Base-by-base conservation (phyloP, 768 basidiomycete species). In the Astraeus odoratus region DNA sequence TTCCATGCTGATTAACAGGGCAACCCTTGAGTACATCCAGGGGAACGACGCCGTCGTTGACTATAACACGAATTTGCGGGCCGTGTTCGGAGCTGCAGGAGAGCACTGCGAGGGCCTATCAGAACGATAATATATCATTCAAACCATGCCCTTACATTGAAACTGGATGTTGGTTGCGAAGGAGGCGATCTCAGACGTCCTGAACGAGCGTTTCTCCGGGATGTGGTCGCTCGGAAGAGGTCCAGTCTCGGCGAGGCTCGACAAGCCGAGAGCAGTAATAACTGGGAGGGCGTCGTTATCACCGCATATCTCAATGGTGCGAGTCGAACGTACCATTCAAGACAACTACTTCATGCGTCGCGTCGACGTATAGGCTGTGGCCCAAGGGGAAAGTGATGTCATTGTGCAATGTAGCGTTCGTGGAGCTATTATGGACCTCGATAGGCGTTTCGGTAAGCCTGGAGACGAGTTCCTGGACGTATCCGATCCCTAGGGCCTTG, bases 101-200 rank as follows among this genome's bases (percentile, higher is more conserved):
- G 3, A 86, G 66, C 12, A 86, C 78, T 87, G 62, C 8, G n/a
- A 29, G 8, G 20, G 5, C 26, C 8, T 4, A 18, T 12, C n/a
- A 16, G 18, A 38, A 1, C 13, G 18, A n/a, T 22, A 38, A 37
- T 26, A 12, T n/a, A n/a, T n/a, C n/a, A n/a, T n/a, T n/a, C n/a
- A n/a, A 29, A 29, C 16, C 12, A 22, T 40, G 18, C n/a, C 69
- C 80, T 39, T 65, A 88, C 86, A 69, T 67, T 92, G 88, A 72
- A 91, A 82, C 57, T 88, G 84, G 27, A 92, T 58, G 57, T 92
- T 91, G 19, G 88, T 83, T 3, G 82, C 83, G 60, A 92, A 94
- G 0, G 89, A 86, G 16, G 84, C 80, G 39, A 89, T 70, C 50
- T 88, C 74, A 4, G 87, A 78, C 0, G 79, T 72, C 55, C 74